These are phyloP conservation scores for Zymoseptoria crescenta DNA, from an alignment of 2,329 filamentous ascomycete species.

Conservation along the genomic window DNA sequence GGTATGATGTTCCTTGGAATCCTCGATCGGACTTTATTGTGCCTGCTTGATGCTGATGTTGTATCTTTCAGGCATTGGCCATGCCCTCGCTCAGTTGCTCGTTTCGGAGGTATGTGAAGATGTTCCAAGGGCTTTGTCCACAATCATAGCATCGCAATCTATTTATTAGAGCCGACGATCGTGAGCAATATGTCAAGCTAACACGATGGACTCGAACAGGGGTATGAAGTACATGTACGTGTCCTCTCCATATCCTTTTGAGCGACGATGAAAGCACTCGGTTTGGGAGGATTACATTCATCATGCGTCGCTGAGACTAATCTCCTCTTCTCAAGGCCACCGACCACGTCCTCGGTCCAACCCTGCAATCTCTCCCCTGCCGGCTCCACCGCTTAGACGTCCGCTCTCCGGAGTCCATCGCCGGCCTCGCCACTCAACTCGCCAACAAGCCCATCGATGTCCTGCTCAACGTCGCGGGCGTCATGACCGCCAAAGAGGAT, in stretches of 20 bases:
- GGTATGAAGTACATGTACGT: slow-evolving; percentile 18
- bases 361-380: slow-evolving; percentile 28
- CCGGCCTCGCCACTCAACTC: slow-evolving; percentile 27
- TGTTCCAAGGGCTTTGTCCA: not conserved
- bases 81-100: slow-evolving; percentile 16
- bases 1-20: not conserved
- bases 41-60: not conserved
- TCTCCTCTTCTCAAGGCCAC: slow-evolving; percentile 6
- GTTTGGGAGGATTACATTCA: too few species aligned
- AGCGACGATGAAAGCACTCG: not conserved
- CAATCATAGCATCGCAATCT: not conserved
- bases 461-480: slow-evolving; percentile 34
- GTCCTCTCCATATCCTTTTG: not conserved
- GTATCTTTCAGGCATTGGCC: slow-evolving; percentile 13
- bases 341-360: slow-evolving; percentile 20
- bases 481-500: slow-evolving; percentile 26
- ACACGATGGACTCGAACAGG: slow-evolving; percentile 3
- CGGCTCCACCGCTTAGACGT: slow-evolving; percentile 29
- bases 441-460: slow-evolving; percentile 29
- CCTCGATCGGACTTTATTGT: not conserved
- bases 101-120: slow-evolving; percentile 11
- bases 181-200: not conserved
- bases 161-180: not conserved
- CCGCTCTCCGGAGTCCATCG: slow-evolving; percentile 29
- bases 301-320: too few species aligned